A percentile compares a stretch with the other conserved stretches of the same genome.
Conservation (phyloP, 371 early-diverging fungal species). For the Vairimorpha necatrix region DNA sequence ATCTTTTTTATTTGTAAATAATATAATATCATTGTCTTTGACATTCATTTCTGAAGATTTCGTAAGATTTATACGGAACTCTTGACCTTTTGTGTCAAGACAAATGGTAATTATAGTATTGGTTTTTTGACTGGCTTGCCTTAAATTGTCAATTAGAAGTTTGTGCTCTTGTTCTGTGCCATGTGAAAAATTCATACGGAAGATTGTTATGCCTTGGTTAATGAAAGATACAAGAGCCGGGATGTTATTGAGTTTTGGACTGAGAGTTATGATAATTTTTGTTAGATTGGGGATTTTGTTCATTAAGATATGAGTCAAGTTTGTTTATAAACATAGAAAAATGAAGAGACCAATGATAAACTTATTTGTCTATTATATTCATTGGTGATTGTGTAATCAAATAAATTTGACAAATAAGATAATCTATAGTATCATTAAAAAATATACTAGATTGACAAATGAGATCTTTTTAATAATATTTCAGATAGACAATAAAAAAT, state of each 20-base stretch:
- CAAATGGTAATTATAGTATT: constrained; percentile 67
- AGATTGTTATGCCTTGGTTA: constrained; percentile 81
- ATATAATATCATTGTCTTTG: constrained; percentile 63
- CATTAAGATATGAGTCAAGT: too few species aligned
- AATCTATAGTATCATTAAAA: too few species aligned
- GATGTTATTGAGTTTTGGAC: constrained; percentile 46
- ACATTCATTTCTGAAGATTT: constrained; percentile 27
- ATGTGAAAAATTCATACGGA: constrained; percentile 72
- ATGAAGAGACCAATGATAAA: too few species aligned
- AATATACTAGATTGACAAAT: too few species aligned
- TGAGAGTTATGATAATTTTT: constrained; percentile 63
- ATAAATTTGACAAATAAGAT: too few species aligned
- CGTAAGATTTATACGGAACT: constrained; percentile 64
- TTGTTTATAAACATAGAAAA: too few species aligned
- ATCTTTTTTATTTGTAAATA: constrained; percentile 13
- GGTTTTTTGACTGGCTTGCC: constrained; percentile 67
- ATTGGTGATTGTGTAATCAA: too few species aligned
- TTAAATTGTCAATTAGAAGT: constrained; percentile 63
- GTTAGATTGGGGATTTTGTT: constrained; percentile 24
- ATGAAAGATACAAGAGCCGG: constrained; percentile 63
- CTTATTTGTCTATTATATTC: too few species aligned
- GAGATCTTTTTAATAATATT: too few species aligned
- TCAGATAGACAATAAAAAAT: too few species aligned
- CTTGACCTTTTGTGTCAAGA: constrained; percentile 67
- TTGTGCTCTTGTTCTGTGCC: constrained; percentile 61